Evolutionary conservation across 2,329 filamentous ascomycete species (phyloP).

Genomic region (Trichoderma sp.): DNA sequence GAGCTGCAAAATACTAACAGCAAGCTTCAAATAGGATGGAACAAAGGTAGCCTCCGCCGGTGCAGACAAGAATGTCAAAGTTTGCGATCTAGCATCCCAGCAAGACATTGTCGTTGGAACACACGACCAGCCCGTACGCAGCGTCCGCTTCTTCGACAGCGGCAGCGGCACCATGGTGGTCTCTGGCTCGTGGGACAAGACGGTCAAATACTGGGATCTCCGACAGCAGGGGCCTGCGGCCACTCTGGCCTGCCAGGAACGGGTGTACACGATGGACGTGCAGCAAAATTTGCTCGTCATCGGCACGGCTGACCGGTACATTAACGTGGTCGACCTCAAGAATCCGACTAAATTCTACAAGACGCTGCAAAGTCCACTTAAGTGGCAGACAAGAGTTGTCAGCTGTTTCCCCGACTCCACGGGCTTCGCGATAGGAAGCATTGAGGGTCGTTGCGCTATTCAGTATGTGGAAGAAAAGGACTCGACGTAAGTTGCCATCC

Average conservation of each 20-base stretch:
- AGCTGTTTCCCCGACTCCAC: constrained; percentile 90
- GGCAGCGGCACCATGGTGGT: constrained; percentile 76
- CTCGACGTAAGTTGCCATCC: constrained; percentile 50
- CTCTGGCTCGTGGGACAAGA: constrained; percentile 91
- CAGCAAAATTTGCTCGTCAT: constrained; percentile 84
- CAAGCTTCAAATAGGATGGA: constrained; percentile 64
- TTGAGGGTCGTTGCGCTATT: constrained; percentile 95
- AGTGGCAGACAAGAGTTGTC: constrained; percentile 96
- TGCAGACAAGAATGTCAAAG: constrained; percentile 84
- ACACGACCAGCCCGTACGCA: constrained; percentile 79
- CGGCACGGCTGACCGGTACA: constrained; percentile 91
- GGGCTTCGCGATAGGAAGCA: constrained; percentile 92
- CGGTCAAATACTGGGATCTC: constrained; percentile 84
- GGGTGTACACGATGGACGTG: constrained; percentile 89
- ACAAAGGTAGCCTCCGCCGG: constrained; percentile 82
- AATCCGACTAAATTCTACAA: constrained; percentile 93
- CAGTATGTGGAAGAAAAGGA: constrained; percentile 99
- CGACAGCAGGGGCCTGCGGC: constrained; percentile 63
- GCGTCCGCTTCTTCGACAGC: constrained; percentile 72
- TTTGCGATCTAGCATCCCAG: constrained; percentile 74
- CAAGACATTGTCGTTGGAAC: constrained; percentile 72
- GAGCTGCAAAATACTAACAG: background rate
- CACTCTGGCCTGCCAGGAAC: constrained; percentile 66
- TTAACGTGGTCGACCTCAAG: constrained; percentile 89
- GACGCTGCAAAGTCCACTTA: constrained; percentile 89